Conservation (phyloP, 257 asterid genomes). For the Handroanthus guayacan region DNA sequence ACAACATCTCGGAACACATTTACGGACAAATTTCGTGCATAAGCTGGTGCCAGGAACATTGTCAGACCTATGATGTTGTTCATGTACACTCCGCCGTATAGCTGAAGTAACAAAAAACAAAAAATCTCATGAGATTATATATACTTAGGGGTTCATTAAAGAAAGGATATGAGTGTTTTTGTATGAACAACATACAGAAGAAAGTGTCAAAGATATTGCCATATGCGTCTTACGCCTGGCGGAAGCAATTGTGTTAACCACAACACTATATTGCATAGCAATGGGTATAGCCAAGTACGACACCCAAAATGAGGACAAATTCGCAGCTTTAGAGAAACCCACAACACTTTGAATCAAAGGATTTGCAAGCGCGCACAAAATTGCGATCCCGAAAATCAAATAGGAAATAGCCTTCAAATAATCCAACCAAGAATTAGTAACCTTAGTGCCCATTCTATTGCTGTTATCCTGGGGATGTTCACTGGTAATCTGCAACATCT, state of each 20-base stretch:
- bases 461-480: constrained; percentile 32
- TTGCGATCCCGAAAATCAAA: constrained; percentile 44
- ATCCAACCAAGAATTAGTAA: constrained; percentile 36
- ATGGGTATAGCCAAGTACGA: constrained; percentile 59
- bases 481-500: constrained; percentile 37
- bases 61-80: constrained; percentile 57
- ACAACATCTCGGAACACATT: constrained; percentile 45
- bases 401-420: constrained; percentile 40
- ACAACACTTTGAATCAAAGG: constrained; percentile 50
- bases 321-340: constrained; percentile 43
- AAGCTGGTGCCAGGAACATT: constrained; percentile 54
- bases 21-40: constrained; percentile 41
- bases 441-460: not conserved
- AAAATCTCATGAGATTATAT: not conserved
- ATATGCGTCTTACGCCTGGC: constrained; percentile 49
- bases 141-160: not conserved
- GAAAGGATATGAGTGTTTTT: too few species aligned
- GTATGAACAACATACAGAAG: constrained; percentile 46
- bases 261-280: constrained; percentile 58
- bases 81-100: constrained; percentile 63
- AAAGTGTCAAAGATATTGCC: constrained; percentile 61
- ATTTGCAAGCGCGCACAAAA: constrained; percentile 39
- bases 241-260: constrained; percentile 47
- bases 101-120: constrained; percentile 36
- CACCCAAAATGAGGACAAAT: constrained; percentile 50